Conservation (phyloP, 345 rosid genomes). For the Rhodomyrtus tomentosa region DNA sequence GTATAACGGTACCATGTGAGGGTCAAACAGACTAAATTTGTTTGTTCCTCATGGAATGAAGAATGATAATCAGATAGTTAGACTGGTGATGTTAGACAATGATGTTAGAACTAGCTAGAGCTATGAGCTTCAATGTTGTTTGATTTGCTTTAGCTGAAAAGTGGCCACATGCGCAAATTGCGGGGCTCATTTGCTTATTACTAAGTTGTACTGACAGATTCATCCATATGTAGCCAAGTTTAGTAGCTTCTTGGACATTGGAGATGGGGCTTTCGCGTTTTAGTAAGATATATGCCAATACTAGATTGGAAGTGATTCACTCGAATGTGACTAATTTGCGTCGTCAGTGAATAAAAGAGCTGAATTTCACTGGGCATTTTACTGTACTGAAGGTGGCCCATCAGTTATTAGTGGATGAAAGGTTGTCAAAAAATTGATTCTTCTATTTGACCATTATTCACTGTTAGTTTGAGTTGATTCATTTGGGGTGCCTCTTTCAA, state of each 20-base stretch:
- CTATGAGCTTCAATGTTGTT: background rate
- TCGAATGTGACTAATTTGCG: background rate
- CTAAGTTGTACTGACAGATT: background rate
- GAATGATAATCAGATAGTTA: background rate
- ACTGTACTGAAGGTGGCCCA: background rate
- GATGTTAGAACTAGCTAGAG: background rate
- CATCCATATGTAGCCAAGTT: background rate
- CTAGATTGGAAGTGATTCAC: background rate
- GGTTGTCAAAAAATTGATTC: background rate
- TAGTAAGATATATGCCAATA: background rate
- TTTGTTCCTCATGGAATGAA: background rate
- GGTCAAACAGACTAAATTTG: background rate
- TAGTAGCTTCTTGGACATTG: background rate
- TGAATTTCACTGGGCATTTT: background rate
- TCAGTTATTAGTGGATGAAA: background rate
- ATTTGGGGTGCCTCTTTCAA: background rate
- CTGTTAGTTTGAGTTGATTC: background rate
- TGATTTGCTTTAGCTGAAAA: background rate
- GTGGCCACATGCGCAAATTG: background rate
- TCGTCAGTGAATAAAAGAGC: background rate
- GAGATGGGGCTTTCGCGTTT: background rate
- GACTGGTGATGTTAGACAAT: background rate
- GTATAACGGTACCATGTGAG: background rate
- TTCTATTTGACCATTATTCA: background rate
- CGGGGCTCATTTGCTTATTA: background rate